phyloP scores from a whole-genome alignment of 2,329 filamentous ascomycete genomes.

The Botryotinia narcissicola region DNA sequence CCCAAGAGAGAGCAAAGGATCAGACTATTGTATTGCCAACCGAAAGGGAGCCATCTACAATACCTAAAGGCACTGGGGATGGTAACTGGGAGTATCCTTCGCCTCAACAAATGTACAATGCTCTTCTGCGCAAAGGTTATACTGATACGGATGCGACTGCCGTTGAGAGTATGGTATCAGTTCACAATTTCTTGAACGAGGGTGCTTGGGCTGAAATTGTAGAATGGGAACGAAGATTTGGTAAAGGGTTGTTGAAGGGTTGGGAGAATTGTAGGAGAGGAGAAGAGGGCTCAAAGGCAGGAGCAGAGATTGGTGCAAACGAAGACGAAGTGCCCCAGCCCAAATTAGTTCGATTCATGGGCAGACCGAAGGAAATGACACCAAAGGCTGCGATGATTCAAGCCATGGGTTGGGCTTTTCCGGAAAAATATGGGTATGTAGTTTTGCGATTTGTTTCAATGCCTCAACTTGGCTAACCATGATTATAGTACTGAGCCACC shows the following conservation, averaged over 20 bases:
- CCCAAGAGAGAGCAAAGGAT: constrained; percentile 71
- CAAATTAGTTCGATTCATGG: constrained; percentile 81
- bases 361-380: constrained; percentile 82
- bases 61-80: constrained; percentile 77
- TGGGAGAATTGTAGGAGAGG: constrained; percentile 73
- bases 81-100: constrained; percentile 97
- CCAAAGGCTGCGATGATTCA: constrained; percentile 87
- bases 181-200: constrained; percentile 98
- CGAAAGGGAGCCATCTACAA: constrained; percentile 79
- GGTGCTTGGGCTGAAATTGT: constrained; percentile 95
- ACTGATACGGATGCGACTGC: constrained; percentile 90
- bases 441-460: not conserved
- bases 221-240: constrained; percentile 87
- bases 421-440: constrained; percentile 71
- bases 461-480: constrained; percentile 20
- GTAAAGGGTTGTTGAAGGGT: constrained; percentile 66
- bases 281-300: constrained; percentile 58
- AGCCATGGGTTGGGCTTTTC: constrained; percentile 75
- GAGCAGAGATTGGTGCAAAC: constrained; percentile 47
- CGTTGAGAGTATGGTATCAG: constrained; percentile 94
- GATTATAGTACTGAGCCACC: constrained; percentile 70
- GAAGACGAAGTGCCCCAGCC: constrained; percentile 60
- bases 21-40: constrained; percentile 76
- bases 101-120: constrained; percentile 99
- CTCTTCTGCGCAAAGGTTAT: constrained; percentile 91